A percentile compares a stretch with the other conserved stretches of the same genome.
Evolutionary conservation across 2,329 filamentous ascomycete species (phyloP).

Genomic region (Chrysoporthe deuterocubensis): DNA sequence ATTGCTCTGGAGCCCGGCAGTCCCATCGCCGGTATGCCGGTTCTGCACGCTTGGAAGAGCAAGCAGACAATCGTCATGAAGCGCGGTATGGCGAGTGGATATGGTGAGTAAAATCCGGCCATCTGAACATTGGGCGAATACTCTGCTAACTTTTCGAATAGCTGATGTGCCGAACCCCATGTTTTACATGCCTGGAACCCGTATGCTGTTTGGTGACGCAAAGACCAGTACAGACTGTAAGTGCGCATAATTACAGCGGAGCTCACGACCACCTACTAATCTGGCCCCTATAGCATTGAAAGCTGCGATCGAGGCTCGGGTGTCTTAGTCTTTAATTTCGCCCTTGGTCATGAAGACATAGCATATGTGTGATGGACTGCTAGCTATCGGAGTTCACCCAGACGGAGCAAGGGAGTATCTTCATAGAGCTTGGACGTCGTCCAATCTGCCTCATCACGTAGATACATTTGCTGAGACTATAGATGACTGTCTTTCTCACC

Average conservation of each 20-base stretch:
- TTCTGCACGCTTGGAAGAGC: conserved; percentile 90
- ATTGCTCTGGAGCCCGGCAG: conserved; percentile 84
- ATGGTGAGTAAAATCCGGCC: conserved; percentile 59
- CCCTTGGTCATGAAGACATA: neutral
- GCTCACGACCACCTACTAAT: conserved; percentile 32
- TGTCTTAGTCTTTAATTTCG: neutral
- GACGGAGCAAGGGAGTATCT: neutral
- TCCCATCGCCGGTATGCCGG: conserved; percentile 89
- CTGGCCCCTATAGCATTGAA: conserved; percentile 42
- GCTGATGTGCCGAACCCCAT: conserved; percentile 91
- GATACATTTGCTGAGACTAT: neutral
- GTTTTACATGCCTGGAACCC: conserved; percentile 88
- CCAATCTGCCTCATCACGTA: neutral
- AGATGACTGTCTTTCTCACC: neutral
- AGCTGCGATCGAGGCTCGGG: conserved; percentile 42
- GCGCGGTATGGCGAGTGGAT: conserved; percentile 84
- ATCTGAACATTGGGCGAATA: conserved; percentile 1
- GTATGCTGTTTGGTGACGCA: conserved; percentile 92
- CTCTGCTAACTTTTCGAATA: conserved; percentile 36
- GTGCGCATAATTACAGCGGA: conserved; percentile 33
- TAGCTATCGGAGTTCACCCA: neutral
- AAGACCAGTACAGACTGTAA: conserved; percentile 80
- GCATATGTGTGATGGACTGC: neutral
- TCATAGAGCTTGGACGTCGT: neutral
- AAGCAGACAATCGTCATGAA: conserved; percentile 96